Percentiles rank a stretch among this genome's conserved stretches.
Evolutionary conservation across 139 green algal genomes (phyloP).

Genomic region (Dunaliella sp.): DNA sequence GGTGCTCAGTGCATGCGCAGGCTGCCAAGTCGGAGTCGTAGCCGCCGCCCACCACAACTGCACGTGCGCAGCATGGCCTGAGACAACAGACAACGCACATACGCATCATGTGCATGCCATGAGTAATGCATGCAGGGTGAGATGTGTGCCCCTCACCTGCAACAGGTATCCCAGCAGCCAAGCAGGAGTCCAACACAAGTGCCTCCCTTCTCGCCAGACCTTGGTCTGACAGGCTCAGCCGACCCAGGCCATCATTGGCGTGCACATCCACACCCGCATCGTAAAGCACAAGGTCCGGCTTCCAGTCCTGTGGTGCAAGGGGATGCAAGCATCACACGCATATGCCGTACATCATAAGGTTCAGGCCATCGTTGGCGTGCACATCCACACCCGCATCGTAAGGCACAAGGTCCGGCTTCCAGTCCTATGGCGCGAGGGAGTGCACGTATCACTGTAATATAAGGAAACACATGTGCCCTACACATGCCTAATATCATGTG

Average conservation of each 20-base stretch:
- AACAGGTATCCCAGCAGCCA: constrained; percentile 63
- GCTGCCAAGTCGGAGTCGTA: no score
- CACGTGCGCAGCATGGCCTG: not conserved
- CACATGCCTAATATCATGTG: no score
- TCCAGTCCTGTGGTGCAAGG: not conserved
- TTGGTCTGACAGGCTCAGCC: constrained; percentile 57
- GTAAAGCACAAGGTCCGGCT: constrained; percentile 83
- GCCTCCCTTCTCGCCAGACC: constrained; percentile 73
- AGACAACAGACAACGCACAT: no score
- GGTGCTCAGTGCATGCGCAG: no score
- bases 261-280: constrained; percentile 85
- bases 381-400: constrained; percentile 83
- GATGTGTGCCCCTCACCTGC: constrained; percentile 55
- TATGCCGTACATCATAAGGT: constrained; percentile 38
- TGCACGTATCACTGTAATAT: no score
- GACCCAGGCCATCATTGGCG: constrained; percentile 66
- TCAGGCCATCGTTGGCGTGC: constrained; percentile 65
- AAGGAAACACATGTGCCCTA: no score
- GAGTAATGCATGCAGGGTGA: no score
- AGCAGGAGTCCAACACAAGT: constrained; percentile 78
- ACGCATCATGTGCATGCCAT: no score
- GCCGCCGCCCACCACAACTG: no score
- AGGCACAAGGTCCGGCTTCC: not conserved
- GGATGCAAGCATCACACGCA: not conserved
- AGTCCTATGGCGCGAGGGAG: no score